Base-by-base conservation (phyloP, 2,329 filamentous ascomycete species). In the Apiospora marii region DNA sequence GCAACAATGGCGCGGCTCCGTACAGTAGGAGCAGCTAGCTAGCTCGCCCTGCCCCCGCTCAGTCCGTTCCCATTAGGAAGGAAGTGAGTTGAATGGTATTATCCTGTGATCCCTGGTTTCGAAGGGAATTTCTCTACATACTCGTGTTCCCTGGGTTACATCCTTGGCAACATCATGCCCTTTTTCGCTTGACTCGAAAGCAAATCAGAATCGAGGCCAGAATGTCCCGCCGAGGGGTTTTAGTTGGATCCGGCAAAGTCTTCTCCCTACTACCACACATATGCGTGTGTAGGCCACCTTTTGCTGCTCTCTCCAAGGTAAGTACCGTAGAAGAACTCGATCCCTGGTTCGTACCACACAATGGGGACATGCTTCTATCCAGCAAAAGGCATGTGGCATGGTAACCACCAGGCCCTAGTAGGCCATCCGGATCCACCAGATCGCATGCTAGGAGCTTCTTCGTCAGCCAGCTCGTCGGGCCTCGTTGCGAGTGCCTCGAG, bases 281-380 rank as follows among this genome's bases (percentile, higher is more conserved):
- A 41, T 41, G 8, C 14, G 4, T 53, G 1, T 1, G 3, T 3
- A 34, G 27, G 53, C 5, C 34, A n/a, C 53, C 51, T 30, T 30
- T 58, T 27, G 12, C 49, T 53, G 3, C 30, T 7, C 7, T 64
- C 58, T 64, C 53, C 67, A n/a, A n/a, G 67, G 34, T 49, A 49
- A 34, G n/a, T 68, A 41, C 53, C n/a, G 16, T 67, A 16, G 43
- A 44, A 69, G 68, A 64, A 41, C 71, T 27, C 27, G 30, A 69
- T 46, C 51, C 30, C 43, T 61, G 49, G 51, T n/a, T n/a, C 19
- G 12, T 64, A 51, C 37, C 61, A 67, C 58, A 51, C 24, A 70
- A 70, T 30, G 14, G 19, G 51, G 19, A n/a, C 16, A 70, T 72
- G 58, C 37, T 58, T 46, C 64, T 72, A 51, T 16, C 51, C 70